Percentiles rank a stretch among this genome's conserved stretches.
Conservation (phyloP, 257 asterid species). For the Solanum chmielewskii region DNA sequence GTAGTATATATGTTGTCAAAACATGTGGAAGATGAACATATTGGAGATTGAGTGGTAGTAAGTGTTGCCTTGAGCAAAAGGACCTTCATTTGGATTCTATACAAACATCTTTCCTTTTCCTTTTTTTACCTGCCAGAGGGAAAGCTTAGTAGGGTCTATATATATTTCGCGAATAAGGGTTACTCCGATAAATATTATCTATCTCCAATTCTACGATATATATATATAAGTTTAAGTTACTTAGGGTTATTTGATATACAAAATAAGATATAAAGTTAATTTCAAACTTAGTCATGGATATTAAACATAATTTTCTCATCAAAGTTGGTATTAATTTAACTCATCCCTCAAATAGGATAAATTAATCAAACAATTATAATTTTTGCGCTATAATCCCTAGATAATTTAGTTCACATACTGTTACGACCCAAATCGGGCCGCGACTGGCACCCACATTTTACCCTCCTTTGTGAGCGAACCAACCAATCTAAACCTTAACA, state of each 20-base stretch:
- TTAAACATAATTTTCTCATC: too few relatives aligned
- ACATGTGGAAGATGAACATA: slow-evolving; percentile 9
- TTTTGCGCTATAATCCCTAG: background rate
- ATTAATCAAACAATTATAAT: too few relatives aligned
- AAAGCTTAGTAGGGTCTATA: background rate
- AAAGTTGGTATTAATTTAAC: too few relatives aligned
- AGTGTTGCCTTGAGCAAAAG: background rate
- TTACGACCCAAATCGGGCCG: too few relatives aligned
- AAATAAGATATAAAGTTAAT: too few relatives aligned
- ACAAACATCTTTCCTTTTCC: background rate
- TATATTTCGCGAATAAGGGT: background rate
- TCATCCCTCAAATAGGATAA: too few relatives aligned
- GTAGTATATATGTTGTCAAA: background rate
- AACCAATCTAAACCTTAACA: too few relatives aligned
- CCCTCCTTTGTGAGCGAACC: too few relatives aligned
- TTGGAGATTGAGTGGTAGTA: slow-evolving; percentile 4
- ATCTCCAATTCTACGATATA: too few relatives aligned
- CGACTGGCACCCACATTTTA: too few relatives aligned
- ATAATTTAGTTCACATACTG: background rate
- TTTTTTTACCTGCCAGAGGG: background rate
- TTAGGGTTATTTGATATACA: background rate
- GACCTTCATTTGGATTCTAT: slow-evolving; percentile 7
- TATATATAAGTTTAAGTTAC: background rate
- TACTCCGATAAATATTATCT: background rate
- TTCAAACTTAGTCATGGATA: too few relatives aligned